Conservation (phyloP, 257 asterid species). For the Penstemon eatonii region DNA sequence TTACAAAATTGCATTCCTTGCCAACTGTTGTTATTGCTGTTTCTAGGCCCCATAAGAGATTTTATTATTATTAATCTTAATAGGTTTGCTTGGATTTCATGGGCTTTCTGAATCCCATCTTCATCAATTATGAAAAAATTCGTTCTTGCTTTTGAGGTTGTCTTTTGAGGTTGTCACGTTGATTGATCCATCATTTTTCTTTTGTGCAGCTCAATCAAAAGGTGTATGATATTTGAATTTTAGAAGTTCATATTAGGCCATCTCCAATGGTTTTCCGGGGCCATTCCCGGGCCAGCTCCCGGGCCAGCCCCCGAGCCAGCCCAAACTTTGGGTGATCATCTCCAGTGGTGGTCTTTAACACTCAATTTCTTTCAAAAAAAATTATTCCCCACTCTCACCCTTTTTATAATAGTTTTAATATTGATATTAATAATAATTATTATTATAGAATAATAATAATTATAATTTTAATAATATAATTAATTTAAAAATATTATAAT, state of each 20-base stretch:
- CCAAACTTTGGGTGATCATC: too few relatives aligned
- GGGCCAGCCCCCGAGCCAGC: too few relatives aligned
- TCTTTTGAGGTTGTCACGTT: conserved; percentile 2
- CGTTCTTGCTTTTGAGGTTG: conserved; percentile 5
- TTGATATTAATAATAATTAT: too few relatives aligned
- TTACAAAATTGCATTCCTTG: conserved; percentile 24
- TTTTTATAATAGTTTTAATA: too few relatives aligned
- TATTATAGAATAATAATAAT: too few relatives aligned
- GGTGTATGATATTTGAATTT: not conserved
- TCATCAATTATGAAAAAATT: conserved; percentile 13
- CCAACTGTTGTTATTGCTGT: conserved; percentile 19
- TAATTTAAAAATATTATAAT: too few relatives aligned
- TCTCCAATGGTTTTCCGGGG: too few relatives aligned
- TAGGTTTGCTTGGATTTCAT: conserved; percentile 16
- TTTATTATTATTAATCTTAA: not conserved
- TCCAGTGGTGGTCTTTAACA: too few relatives aligned
- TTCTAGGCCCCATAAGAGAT: not conserved
- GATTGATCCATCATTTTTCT: not conserved
- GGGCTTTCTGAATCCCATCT: conserved; percentile 25
- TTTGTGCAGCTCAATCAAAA: not conserved
- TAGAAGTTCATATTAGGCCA: not conserved
- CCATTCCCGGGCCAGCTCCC: too few relatives aligned
- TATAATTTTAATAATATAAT: too few relatives aligned
- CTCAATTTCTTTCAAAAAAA: too few relatives aligned
- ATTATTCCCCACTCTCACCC: too few relatives aligned